Evolutionary conservation across 164 flowering plant genomes (phyloP).

Genomic region (Vitis labrusca): DNA sequence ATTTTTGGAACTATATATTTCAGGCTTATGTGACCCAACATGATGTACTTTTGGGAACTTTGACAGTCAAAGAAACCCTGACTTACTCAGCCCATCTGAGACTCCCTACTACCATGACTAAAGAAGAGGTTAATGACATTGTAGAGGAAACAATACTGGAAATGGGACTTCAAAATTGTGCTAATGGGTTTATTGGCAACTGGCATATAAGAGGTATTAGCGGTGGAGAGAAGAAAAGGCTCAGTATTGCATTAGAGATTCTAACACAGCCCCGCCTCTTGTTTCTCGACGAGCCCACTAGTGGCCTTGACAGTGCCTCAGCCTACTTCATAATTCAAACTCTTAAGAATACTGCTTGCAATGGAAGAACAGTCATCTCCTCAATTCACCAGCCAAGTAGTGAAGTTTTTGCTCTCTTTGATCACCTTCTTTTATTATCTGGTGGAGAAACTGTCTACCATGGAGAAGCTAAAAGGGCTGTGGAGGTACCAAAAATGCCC

Average conservation of each 20-base stretch:
- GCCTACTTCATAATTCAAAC: conserved; percentile 25
- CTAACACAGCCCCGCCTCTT: conserved; percentile 17
- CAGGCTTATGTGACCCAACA: conserved; percentile 42
- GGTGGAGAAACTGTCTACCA: conserved; percentile 28
- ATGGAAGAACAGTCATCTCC: conserved; percentile 24
- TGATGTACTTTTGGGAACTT: conserved; percentile 24
- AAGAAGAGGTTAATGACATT: conserved; percentile 7
- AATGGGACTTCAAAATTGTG: conserved; percentile 28
- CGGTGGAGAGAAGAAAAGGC: conserved; percentile 28
- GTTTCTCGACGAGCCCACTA: conserved; percentile 29
- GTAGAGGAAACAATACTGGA: conserved; percentile 19
- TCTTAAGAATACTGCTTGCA: conserved; percentile 16
- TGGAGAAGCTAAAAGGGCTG: conserved; percentile 27
- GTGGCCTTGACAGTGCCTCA: neutral
- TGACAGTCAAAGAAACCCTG: conserved; percentile 23
- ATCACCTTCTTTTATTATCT: conserved; percentile 24
- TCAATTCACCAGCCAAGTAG: neutral
- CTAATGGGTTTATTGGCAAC: conserved; percentile 19
- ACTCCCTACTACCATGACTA: conserved; percentile 18
- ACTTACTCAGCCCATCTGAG: conserved; percentile 25
- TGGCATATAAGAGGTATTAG: conserved; percentile 13
- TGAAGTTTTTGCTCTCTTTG: conserved; percentile 13
- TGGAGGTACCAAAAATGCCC: conserved; percentile 17
- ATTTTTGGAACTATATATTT: neutral
- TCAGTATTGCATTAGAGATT: conserved; percentile 26